phyloP scores from a whole-genome alignment of 2,329 filamentous ascomycete genomes.

The Diaporthe australafricana region DNA sequence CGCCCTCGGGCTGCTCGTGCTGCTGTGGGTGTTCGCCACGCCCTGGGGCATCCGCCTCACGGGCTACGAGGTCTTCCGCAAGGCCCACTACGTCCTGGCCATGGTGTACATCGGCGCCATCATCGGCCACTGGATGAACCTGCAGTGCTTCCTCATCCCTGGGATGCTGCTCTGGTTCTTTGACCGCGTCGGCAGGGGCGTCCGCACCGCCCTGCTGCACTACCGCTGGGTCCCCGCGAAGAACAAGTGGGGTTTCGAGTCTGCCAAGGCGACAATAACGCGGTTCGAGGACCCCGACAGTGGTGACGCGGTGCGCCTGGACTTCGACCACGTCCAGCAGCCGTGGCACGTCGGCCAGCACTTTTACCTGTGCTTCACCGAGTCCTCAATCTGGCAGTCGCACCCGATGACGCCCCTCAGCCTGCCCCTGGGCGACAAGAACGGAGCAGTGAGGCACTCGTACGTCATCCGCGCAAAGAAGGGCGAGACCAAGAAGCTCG shows the following conservation, averaged over 20 bases:
- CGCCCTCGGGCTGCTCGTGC: conserved; percentile 72
- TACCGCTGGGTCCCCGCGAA: conserved; percentile 60
- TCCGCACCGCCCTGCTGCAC: conserved; percentile 71
- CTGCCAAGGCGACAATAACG: conserved; percentile 62
- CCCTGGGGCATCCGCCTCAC: conserved; percentile 71
- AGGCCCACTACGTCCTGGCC: conserved; percentile 78
- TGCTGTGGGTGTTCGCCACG: conserved; percentile 69
- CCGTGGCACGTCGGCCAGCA: conserved; percentile 77
- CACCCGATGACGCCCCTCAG: conserved; percentile 77
- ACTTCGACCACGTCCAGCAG: conserved; percentile 71
- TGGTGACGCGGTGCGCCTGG: conserved; percentile 73
- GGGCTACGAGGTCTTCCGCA: conserved; percentile 83
- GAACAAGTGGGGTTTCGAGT: conserved; percentile 63
- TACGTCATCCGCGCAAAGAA: conserved; percentile 69
- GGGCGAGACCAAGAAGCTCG: conserved; percentile 70
- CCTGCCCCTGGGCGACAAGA: conserved; percentile 54
- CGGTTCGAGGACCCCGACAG: conserved; percentile 66
- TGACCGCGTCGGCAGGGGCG: conserved; percentile 70
- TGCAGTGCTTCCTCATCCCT: conserved; percentile 77
- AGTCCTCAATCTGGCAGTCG: conserved; percentile 76
- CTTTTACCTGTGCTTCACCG: conserved; percentile 76
- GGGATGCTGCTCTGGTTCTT: conserved; percentile 73
- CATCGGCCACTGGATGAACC: conserved; percentile 78
- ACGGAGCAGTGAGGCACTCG: conserved; percentile 59
- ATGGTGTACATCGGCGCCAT: conserved; percentile 81